phyloP scores from a whole-genome alignment of 2,329 filamentous ascomycete genomes.

The Lasiodiplodia gonubiensis region DNA sequence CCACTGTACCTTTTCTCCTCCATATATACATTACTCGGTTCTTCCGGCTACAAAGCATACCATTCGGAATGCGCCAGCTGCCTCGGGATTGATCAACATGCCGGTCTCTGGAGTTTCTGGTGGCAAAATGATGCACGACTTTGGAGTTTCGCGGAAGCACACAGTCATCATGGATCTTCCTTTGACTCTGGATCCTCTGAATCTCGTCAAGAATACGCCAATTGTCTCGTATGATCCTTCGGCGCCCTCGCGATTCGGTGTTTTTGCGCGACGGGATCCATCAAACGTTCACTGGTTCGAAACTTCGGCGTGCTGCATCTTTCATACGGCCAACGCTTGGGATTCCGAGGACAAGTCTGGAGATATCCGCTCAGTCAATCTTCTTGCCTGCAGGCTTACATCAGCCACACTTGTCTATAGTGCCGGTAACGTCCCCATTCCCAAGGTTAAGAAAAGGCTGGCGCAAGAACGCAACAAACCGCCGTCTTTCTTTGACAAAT shows the following conservation, averaged over 20 bases:
- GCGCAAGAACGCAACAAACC: constrained; percentile 35
- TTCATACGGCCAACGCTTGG: constrained; percentile 76
- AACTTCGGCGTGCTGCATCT: constrained; percentile 71
- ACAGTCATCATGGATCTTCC: constrained; percentile 74
- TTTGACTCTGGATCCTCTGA: constrained; percentile 67
- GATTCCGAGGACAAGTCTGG: constrained; percentile 52
- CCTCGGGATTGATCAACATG: constrained; percentile 53
- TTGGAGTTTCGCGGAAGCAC: constrained; percentile 67
- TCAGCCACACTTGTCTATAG: constrained; percentile 69
- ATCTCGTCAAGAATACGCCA: constrained; percentile 61
- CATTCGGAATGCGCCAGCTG: background rate
- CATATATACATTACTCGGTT: constrained; percentile 71
- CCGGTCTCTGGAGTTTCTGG: constrained; percentile 66
- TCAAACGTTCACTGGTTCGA: constrained; percentile 68
- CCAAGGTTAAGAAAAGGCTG: constrained; percentile 42
- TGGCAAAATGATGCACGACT: constrained; percentile 79
- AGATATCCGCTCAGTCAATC: constrained; percentile 58
- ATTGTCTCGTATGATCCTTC: constrained; percentile 65
- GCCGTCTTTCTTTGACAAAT: constrained; percentile 56
- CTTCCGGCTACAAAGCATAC: constrained; percentile 44
- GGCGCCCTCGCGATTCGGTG: constrained; percentile 66
- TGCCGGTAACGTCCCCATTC: constrained; percentile 66
- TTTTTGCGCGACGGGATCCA: constrained; percentile 68
- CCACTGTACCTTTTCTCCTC: constrained; percentile 68
- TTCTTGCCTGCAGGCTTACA: constrained; percentile 70